Conservation (phyloP, 1,139 yeast species). For the Suhomyces yuchorum region DNA sequence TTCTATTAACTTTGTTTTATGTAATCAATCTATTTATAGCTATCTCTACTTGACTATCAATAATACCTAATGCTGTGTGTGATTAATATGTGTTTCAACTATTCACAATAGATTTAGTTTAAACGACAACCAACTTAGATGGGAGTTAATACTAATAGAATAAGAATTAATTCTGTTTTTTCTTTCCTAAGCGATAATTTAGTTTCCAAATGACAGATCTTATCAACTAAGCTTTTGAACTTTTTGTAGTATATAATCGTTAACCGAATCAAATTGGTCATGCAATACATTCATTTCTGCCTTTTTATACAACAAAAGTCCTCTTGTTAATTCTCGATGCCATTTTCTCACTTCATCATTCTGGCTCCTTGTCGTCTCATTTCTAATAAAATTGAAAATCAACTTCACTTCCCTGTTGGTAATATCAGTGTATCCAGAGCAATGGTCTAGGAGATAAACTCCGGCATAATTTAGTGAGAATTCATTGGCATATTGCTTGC, state of each 20-base stretch:
- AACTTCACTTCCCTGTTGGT: conserved; percentile 36
- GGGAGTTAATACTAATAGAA: too few relatives aligned
- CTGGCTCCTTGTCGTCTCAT: conserved; percentile 1
- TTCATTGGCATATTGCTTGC: conserved; percentile 27
- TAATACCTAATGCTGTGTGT: too few relatives aligned
- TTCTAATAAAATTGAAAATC: conserved; percentile 30
- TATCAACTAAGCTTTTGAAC: not conserved
- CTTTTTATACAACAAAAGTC: conserved; percentile 52
- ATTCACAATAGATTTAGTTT: too few relatives aligned
- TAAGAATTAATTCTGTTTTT: too few relatives aligned
- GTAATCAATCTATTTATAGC: too few relatives aligned
- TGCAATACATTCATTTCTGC: conserved; percentile 57
- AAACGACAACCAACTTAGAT: too few relatives aligned
- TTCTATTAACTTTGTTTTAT: too few relatives aligned
- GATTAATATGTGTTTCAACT: too few relatives aligned
- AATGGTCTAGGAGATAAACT: conserved; percentile 43
- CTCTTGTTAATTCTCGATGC: conserved; percentile 55
- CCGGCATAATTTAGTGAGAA: conserved; percentile 24
- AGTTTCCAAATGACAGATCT: not conserved
- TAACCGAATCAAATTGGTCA: conserved; percentile 4
- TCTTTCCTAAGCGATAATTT: too few relatives aligned
- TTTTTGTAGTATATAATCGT: conserved; percentile 18
- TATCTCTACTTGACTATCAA: too few relatives aligned
- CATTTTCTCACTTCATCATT: conserved; percentile 8
- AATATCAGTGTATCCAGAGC: conserved; percentile 36